phyloP scores from a whole-genome alignment of 805 yeast species.

The Wickerhamiella bombiphila region DNA sequence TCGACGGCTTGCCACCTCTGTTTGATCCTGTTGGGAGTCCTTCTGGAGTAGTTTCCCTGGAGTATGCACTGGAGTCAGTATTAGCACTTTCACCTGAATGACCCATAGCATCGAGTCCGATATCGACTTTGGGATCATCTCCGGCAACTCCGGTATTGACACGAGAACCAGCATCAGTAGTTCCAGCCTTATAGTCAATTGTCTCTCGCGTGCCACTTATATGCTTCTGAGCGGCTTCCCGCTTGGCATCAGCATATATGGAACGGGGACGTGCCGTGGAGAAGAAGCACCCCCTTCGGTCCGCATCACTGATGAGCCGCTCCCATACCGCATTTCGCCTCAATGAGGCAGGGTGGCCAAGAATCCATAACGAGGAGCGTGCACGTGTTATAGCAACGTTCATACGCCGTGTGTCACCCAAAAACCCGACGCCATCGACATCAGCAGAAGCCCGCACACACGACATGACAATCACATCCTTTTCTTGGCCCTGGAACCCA shows the following conservation, averaged over 20 bases:
- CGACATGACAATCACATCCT: conserved; percentile 82
- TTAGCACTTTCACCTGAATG: no score
- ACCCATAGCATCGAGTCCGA: no score
- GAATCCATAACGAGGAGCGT: conserved; percentile 76
- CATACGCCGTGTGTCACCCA: conserved; percentile 87
- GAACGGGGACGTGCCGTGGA: neutral
- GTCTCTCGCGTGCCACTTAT: no score
- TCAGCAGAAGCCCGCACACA: conserved; percentile 81
- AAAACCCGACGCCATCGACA: conserved; percentile 55
- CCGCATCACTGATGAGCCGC: conserved; percentile 52
- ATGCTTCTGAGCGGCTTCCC: neutral
- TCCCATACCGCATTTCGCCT: conserved; percentile 57
- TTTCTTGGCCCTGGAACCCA: conserved; percentile 97
- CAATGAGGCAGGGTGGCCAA: conserved; percentile 66
- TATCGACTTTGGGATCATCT: no score
- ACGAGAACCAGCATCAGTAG: no score
- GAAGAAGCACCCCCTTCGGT: conserved; percentile 27
- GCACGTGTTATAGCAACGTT: conserved; percentile 96
- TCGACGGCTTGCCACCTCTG: no score
- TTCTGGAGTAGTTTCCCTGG: no score
- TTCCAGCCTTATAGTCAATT: no score
- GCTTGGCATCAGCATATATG: neutral
- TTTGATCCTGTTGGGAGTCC: no score
- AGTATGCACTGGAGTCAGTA: no score
- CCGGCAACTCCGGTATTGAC: no score